Evolutionary conservation across 2,329 filamentous ascomycete genomes (phyloP), one percentile per base, ranked within the genome.

Genomic region (Endothia cerciana): DNA sequence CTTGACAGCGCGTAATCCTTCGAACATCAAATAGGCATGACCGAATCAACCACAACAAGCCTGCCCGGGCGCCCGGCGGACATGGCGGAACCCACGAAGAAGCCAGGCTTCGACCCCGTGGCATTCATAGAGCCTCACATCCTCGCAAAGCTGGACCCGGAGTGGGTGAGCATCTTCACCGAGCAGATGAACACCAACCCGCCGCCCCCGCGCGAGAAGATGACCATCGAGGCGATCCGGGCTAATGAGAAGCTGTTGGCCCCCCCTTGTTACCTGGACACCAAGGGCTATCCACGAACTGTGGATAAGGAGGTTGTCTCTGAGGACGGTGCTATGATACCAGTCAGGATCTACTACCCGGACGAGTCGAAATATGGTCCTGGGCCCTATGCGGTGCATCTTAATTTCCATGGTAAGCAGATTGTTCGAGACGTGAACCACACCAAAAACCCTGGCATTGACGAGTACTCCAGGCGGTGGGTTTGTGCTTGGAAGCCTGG

Each of bases 401-500:
- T 78, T 5, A 78, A 78, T 60, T 77, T 76, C 61, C 76, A 78
- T 47, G 77, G 75, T 73, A n/a, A 55, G 51, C 3, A 51, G 4
- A 6, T 8, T 30, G 22, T 17, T 28, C 7, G 13, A 15, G 47
- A 22, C 11, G 10, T 28, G 47, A 2, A 28, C 6, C 8, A n/a
- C 22, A 4, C 10, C 4, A 28, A 15, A 22, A 28, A 49, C 11
- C 6, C 13, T 15, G 25, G 6, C 47, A 2, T 22, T 51, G 6
- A 51, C 47, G 17, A 15, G 4, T 30, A 65, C 8, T 33, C 10
- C 17, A 77, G 76, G 77, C 0, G 78, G 78, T 8, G 78, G 78
- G 0, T 79, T 78, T 57, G 75, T 78, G 4, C 65, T 79, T 1
- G 78, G 78, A 1, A 73, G 77, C 59, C 60, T 80, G 60, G 65